Base-by-base conservation (phyloP, 306 rosid species). In the Lupinus albus region DNA sequence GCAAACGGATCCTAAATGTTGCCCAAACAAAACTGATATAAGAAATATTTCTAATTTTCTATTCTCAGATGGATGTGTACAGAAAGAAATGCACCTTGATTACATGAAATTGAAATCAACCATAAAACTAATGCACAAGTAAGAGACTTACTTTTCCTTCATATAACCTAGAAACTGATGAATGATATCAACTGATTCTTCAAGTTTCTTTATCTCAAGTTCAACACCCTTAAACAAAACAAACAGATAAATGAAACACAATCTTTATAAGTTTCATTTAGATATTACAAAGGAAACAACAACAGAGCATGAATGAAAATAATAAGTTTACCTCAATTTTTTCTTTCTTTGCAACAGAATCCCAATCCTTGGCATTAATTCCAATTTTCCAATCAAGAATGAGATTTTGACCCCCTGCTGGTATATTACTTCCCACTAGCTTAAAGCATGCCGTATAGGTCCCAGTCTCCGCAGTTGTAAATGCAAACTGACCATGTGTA, bases 351-450 rank as follows among this genome's bases (percentile, higher is more conserved):
- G 88, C 88, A 52, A 84, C 88, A 0, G 85, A 45, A 14, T 81
- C 88, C 88, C 85, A 84, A 72, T 84, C 83, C 74, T 72, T 70
- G 51, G 88, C 82, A 60, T 59, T 12, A 70, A 84, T 78, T 69
- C 88, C 88, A 68, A 80, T 81, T 78, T 53, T 81, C 88, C 88
- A 84, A 11, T 84, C 88, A 78, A 84, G 85, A 71, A 78, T 81
- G 1, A 84, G 16, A 57, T 73, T 72, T 20, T 60, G 12, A n/a
- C 20, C 32, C n/a, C 7, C 53, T 68, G 64, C 21, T 35, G 64
- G 79, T 35, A 75, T 73, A 49, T 36, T 62, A 52, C 4, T 64
- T 38, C 11, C 65, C 13, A 4, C 52, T 46, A 78, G 7, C 88
- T 84, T 81, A 68, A 84, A 84, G 71, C 88, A 84, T 0, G 85